These are phyloP conservation scores for Chalciporus pseudorubinellus DNA, from an alignment of 768 basidiomycete species.

Conservation along the genomic window DNA sequence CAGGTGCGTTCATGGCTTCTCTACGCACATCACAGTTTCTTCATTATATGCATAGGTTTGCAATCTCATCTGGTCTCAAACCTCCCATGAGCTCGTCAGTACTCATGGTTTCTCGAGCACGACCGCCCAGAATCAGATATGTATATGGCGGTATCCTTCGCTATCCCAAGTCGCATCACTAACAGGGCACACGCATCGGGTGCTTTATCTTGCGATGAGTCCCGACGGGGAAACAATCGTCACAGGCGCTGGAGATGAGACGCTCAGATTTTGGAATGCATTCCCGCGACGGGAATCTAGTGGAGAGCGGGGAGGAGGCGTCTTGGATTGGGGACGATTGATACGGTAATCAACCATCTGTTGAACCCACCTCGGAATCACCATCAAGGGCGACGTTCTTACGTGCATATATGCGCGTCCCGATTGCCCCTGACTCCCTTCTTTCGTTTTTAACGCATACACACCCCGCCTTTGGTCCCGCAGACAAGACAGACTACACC, in stretches of 20 bases:
- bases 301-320: slow-evolving; percentile 38
- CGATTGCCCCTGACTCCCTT: not conserved
- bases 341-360: slow-evolving; percentile 41
- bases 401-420: slow-evolving; percentile 6
- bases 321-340: slow-evolving; percentile 46
- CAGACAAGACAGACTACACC: slow-evolving; percentile 18
- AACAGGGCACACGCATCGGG: slow-evolving; percentile 92
- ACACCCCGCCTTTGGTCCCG: slow-evolving; percentile 5
- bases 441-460: not conserved
- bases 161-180: slow-evolving; percentile 93
- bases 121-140: slow-evolving; percentile 93
- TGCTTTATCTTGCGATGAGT: slow-evolving; percentile 95
- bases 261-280: slow-evolving; percentile 95
- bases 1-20: slow-evolving; percentile 53
- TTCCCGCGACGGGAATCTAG: slow-evolving; percentile 72
- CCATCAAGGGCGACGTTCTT: not conserved
- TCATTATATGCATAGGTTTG: slow-evolving; percentile 63
- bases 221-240: slow-evolving; percentile 98
- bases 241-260: slow-evolving; percentile 97
- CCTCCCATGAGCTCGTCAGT: slow-evolving; percentile 95
- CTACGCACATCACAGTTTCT: slow-evolving; percentile 2
- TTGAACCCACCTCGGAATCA: not conserved
- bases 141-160: slow-evolving; percentile 92
- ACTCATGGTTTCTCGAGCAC: slow-evolving; percentile 96
- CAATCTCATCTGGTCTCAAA: slow-evolving; percentile 94